phyloP scores from a whole-genome alignment of 805 yeast genomes.

The Candida corydali region DNA sequence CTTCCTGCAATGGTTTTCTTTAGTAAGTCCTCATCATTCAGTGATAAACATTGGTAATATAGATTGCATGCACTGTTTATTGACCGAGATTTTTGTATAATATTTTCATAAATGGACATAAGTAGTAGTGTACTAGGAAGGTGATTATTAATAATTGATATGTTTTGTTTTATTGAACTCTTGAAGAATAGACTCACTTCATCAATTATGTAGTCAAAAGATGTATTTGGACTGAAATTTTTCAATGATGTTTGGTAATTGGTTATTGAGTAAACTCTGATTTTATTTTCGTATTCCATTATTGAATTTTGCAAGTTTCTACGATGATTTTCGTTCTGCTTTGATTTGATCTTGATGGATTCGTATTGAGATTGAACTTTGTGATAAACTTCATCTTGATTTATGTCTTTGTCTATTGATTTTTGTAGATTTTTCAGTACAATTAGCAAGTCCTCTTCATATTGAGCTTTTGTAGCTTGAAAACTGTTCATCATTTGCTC shows the following conservation, averaged over 20 bases:
- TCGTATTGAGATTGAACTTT: conserved; percentile 16
- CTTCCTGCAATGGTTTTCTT: too few species aligned
- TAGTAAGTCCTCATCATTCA: conserved; percentile 1
- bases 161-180: conserved; percentile 12
- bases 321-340: conserved; percentile 33
- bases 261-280: conserved; percentile 21
- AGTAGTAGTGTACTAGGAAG: background rate
- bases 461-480: conserved; percentile 12
- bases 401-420: conserved; percentile 15
- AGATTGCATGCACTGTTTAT: background rate
- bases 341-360: conserved; percentile 20
- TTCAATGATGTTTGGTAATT: conserved; percentile 15
- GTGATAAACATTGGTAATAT: conserved; percentile 5
- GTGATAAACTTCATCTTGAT: conserved; percentile 17
- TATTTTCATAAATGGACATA: background rate
- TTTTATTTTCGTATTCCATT: conserved; percentile 23
- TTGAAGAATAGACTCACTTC: conserved; percentile 20
- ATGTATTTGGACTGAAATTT: conserved; percentile 6
- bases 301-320: conserved; percentile 49
- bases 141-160: conserved; percentile 12
- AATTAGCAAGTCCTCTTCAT: conserved; percentile 18
- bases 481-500: conserved; percentile 18
- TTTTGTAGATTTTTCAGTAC: conserved; percentile 14
- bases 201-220: conserved; percentile 12
- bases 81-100: background rate